Conservation (phyloP, 805 yeast genomes). For the Candida parachauliodes region DNA sequence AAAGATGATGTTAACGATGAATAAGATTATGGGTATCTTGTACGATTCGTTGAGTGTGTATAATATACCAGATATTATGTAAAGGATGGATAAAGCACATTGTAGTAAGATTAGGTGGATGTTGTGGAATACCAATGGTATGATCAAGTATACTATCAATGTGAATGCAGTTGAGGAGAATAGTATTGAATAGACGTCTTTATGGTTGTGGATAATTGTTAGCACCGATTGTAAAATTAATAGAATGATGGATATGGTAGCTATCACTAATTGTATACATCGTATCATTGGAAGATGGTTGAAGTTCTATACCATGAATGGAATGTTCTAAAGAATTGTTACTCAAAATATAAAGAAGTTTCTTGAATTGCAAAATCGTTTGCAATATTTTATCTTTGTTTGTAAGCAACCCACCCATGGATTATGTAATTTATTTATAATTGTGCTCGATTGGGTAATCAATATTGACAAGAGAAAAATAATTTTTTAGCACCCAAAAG, state of each 20-base stretch:
- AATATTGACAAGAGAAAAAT: no score
- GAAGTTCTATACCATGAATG: no score
- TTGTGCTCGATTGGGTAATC: not conserved
- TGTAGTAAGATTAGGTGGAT: constrained; percentile 8
- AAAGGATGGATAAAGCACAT: constrained; percentile 8
- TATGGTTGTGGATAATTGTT: not conserved
- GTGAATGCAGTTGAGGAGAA: constrained; percentile 8
- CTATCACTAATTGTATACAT: constrained; percentile 2
- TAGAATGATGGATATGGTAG: constrained; percentile 1
- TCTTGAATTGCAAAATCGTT: constrained; percentile 1
- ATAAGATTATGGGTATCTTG: constrained; percentile 7
- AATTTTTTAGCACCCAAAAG: no score
- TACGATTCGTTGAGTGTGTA: not conserved
- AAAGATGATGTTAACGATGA: constrained; percentile 11
- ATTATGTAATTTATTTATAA: constrained; percentile 2
- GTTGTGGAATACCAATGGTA: constrained; percentile 6
- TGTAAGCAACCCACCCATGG: not conserved
- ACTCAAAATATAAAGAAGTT: no score
- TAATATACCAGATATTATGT: constrained; percentile 13
- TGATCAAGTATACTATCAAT: constrained; percentile 1
- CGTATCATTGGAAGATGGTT: constrained; percentile 5
- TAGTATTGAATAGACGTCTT: constrained; percentile 1
- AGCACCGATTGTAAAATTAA: constrained; percentile 4
- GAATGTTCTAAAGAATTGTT: no score
- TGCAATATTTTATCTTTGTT: not conserved